Evolutionary conservation across 441 rosid genomes (phyloP).

Genomic region (Eutrema salsugineum): DNA sequence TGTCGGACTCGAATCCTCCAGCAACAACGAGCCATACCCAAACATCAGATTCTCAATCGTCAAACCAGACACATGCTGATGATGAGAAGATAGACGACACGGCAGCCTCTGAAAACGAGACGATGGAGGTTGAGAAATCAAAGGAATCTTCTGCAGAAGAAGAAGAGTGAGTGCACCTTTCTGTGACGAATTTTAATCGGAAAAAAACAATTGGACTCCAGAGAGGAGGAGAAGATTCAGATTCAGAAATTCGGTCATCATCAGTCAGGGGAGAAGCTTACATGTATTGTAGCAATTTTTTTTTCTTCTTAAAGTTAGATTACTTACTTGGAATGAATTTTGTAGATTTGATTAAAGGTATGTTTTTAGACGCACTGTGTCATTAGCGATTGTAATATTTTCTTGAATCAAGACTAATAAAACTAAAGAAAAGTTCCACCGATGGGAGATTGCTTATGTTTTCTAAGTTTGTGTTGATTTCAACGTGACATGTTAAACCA

Average conservation of each 20-base stretch:
- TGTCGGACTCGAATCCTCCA: slow-evolving; percentile 12
- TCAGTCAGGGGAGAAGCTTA: background rate
- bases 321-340: background rate
- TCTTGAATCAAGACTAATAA: background rate
- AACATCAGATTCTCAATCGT: slow-evolving; percentile 37
- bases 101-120: slow-evolving; percentile 57
- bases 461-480: background rate
- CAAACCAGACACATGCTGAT: slow-evolving; percentile 52
- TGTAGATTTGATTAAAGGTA: background rate
- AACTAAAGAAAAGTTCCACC: background rate
- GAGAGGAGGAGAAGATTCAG: background rate
- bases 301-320: no score
- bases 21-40: slow-evolving; percentile 21
- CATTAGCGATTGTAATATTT: slow-evolving; percentile 12
- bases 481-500: background rate
- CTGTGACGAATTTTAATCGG: background rate
- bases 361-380: background rate
- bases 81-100: slow-evolving; percentile 58
- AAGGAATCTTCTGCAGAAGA: slow-evolving; percentile 58
- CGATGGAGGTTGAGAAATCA: slow-evolving; percentile 36
- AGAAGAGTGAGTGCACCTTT: slow-evolving; percentile 16
- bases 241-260: background rate
- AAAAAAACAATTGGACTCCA: background rate
- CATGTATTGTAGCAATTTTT: slow-evolving; percentile 8
- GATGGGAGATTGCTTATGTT: background rate